Conservation (phyloP, 139 green algal species). For the Coelastrella sp. region DNA sequence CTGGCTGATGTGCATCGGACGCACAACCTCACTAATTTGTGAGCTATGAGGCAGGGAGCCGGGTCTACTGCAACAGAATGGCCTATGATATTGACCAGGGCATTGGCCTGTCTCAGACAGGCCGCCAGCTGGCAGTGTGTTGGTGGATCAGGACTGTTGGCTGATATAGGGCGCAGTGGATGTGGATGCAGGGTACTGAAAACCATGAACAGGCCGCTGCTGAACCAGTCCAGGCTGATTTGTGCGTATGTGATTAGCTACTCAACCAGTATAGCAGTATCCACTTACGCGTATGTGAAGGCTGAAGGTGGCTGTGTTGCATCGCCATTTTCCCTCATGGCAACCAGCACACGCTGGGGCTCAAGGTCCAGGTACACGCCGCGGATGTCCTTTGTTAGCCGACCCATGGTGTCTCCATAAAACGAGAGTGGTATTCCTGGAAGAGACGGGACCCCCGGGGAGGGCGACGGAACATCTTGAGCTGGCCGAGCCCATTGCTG, state of each 20-base stretch:
- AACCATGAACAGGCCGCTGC: neutral
- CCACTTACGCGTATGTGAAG: conserved; percentile 32
- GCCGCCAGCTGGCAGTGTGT: too few species aligned
- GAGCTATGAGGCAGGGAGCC: too few species aligned
- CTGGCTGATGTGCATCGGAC: neutral
- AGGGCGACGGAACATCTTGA: neutral
- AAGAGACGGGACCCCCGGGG: neutral
- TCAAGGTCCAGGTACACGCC: neutral
- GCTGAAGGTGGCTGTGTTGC: neutral
- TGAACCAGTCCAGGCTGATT: neutral
- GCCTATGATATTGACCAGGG: too few species aligned
- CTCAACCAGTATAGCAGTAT: too few species aligned
- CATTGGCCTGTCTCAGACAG: too few species aligned
- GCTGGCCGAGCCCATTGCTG: neutral
- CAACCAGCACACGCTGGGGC: neutral
- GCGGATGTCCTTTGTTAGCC: conserved; percentile 14
- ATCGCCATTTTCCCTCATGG: neutral
- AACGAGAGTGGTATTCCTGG: neutral
- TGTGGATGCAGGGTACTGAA: neutral
- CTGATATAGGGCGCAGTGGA: neutral
- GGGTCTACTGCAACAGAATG: too few species aligned
- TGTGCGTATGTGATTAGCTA: neutral
- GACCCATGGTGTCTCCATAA: neutral
- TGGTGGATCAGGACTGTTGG: neutral
- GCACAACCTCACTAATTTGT: too few species aligned